phyloP scores from a whole-genome alignment of 1,284 basidiomycete species.

The Neotropicomus parvogracilis region DNA sequence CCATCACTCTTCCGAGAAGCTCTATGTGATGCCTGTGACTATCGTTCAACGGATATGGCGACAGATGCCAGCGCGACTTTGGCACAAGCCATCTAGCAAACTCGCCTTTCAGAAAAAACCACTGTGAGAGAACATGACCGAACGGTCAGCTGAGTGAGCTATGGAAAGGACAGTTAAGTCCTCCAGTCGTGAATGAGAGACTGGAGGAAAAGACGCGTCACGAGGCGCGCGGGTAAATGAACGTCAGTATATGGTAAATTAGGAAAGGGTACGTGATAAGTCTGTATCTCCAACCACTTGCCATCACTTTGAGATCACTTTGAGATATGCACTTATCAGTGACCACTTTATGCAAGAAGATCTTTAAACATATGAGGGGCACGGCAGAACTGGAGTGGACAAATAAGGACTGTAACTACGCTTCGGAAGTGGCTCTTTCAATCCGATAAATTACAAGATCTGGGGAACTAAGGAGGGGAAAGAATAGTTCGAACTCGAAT shows the following conservation, averaged over 20 bases:
- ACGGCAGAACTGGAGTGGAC: neutral
- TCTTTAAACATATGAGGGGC: neutral
- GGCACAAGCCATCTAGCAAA: conserved; percentile 1
- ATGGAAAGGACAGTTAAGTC: too few species aligned
- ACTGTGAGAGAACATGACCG: too few species aligned
- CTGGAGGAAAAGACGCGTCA: too few species aligned
- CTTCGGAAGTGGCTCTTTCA: neutral
- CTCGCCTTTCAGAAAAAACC: conserved; percentile 31
- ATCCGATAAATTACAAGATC: neutral
- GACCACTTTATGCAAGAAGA: conserved; percentile 4
- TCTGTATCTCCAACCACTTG: too few species aligned
- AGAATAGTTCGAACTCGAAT: conserved; percentile 1
- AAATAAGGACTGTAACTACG: neutral
- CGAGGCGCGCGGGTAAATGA: too few species aligned
- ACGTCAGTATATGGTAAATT: too few species aligned
- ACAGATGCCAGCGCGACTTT: neutral
- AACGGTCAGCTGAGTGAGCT: too few species aligned
- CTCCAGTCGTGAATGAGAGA: too few species aligned
- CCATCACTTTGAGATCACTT: too few species aligned
- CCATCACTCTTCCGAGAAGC: conserved; percentile 29
- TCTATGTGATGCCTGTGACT: conserved; percentile 31
- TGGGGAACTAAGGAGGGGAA: conserved; percentile 1
- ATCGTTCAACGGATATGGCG: conserved; percentile 13
- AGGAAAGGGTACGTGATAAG: too few species aligned
- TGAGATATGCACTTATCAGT: too few species aligned